Evolutionary conservation across 2,329 filamentous ascomycete genomes (phyloP).

Genomic region (Calonectria montana): DNA sequence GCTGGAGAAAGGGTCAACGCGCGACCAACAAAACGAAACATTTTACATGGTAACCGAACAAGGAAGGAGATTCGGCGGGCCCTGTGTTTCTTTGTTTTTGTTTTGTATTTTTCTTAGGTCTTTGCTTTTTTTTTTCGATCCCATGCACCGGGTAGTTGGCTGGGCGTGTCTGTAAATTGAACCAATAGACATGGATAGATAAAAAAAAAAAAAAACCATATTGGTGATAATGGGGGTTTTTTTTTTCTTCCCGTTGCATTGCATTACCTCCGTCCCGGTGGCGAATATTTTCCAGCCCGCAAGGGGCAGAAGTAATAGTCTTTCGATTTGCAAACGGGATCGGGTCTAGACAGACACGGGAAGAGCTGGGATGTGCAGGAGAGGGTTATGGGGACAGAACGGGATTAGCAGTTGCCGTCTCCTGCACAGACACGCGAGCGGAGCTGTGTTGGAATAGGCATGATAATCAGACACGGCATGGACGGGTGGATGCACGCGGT

Average conservation of each 20-base stretch:
- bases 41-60: slow-evolving; percentile 4
- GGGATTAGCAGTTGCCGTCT: background rate
- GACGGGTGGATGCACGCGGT: background rate
- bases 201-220: background rate
- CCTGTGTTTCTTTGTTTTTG: background rate
- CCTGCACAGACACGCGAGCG: background rate
- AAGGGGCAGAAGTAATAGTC: slow-evolving; percentile 30
- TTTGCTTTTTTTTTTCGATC: background rate
- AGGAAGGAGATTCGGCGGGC: background rate
- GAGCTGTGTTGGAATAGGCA: background rate
- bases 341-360: background rate
- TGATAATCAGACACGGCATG: background rate
- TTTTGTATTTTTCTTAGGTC: background rate
- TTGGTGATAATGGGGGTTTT: background rate
- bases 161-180: background rate
- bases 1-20: slow-evolving; percentile 38
- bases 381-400: background rate
- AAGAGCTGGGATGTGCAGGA: background rate
- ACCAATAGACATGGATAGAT: background rate
- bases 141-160: background rate
- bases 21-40: slow-evolving; percentile 9
- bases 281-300: background rate
- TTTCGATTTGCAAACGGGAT: background rate
- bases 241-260: background rate
- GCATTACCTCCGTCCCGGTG: background rate